Percentiles rank a stretch among this genome's conserved stretches.
Evolutionary conservation across 2,329 filamentous ascomycete species (phyloP).

Genomic region (Drechslera avenae): DNA sequence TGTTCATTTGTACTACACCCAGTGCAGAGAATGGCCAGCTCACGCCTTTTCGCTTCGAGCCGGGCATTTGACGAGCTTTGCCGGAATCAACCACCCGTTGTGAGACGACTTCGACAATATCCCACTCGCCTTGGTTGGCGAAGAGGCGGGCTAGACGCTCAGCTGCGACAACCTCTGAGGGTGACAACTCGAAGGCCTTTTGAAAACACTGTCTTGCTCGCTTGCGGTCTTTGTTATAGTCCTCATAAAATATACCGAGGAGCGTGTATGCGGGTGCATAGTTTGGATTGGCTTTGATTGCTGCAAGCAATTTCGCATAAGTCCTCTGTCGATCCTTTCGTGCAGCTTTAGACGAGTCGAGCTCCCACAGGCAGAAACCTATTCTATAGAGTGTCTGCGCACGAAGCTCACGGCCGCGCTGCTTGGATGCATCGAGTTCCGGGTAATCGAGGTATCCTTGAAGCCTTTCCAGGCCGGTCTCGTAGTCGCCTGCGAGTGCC

Average conservation of each 20-base stretch:
- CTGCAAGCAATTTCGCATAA: conserved; percentile 80
- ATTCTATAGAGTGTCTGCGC: conserved; percentile 86
- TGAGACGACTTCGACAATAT: conserved; percentile 90
- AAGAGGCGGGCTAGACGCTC: conserved; percentile 85
- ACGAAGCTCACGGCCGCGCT: conserved; percentile 70
- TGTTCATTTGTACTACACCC: conserved; percentile 92
- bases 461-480: conserved; percentile 69
- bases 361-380: conserved; percentile 84
- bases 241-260: conserved; percentile 86
- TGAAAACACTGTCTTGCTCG: conserved; percentile 92
- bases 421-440: conserved; percentile 66
- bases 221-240: conserved; percentile 86
- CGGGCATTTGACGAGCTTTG: conserved; percentile 84
- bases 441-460: conserved; percentile 66
- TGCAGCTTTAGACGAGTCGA: conserved; percentile 73
- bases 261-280: conserved; percentile 91
- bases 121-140: conserved; percentile 91
- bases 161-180: conserved; percentile 83
- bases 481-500: conserved; percentile 78
- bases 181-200: conserved; percentile 91
- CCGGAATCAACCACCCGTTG: conserved; percentile 94
- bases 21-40: conserved; percentile 97
- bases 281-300: conserved; percentile 84
- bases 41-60: conserved; percentile 88
- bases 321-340: conserved; percentile 81